Conservation (phyloP, 441 rosid genomes). For the Eruca vesicaria region DNA sequence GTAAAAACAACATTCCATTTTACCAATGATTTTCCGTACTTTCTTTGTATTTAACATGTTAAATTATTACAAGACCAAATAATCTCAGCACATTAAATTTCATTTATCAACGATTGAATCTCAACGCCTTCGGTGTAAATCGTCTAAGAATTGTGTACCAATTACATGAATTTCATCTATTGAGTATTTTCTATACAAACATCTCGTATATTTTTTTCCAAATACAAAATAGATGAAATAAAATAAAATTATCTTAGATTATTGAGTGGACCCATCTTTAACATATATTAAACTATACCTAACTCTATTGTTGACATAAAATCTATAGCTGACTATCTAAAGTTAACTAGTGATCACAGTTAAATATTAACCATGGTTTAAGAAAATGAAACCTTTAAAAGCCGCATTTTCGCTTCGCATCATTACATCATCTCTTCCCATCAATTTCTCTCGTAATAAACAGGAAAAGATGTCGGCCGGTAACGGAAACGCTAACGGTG, state of each 20-base stretch:
- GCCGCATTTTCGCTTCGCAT: conserved; percentile 10
- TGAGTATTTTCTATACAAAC: background rate
- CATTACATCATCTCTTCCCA: background rate
- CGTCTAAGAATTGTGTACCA: background rate
- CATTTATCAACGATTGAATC: no score
- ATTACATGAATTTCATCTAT: background rate
- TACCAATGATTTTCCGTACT: no score
- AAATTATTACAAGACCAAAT: no score
- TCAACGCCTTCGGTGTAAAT: no score
- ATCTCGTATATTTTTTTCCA: background rate
- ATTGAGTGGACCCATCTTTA: no score
- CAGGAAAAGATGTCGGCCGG: conserved; percentile 27
- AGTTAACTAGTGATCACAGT: background rate
- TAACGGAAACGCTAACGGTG: conserved; percentile 37
- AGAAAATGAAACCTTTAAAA: conserved; percentile 31
- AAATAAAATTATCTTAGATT: conserved; percentile 2
- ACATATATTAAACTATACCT: no score
- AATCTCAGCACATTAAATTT: no score
- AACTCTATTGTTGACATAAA: no score
- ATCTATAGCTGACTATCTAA: no score
- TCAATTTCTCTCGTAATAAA: background rate
- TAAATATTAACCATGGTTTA: conserved; percentile 14
- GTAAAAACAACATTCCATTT: no score
- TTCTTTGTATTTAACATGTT: no score
- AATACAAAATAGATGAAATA: background rate